Conservation (phyloP, 2,329 filamentous ascomycete species). For the Trichophyton simii region DNA sequence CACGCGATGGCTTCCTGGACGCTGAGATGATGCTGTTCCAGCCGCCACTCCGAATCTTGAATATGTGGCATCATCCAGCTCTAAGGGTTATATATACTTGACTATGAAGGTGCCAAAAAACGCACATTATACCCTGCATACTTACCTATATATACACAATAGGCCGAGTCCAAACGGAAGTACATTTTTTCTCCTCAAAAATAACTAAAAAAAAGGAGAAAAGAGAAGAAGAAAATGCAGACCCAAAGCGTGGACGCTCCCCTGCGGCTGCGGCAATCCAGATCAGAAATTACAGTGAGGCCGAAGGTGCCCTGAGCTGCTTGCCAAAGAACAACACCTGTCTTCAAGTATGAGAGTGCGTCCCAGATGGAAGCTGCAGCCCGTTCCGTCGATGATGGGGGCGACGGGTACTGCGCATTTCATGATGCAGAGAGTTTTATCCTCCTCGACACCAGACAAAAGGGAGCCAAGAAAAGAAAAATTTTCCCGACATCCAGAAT, state of each 20-base stretch:
- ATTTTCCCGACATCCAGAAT: not conserved
- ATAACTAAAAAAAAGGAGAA: not conserved
- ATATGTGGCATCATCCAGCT: too few species aligned
- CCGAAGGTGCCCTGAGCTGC: not conserved
- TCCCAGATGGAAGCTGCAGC: slow-evolving; percentile 3
- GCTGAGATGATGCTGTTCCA: too few species aligned
- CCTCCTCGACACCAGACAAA: not conserved
- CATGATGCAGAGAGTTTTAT: not conserved
- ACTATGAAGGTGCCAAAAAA: not conserved
- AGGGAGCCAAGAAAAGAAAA: not conserved
- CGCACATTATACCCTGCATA: too few species aligned
- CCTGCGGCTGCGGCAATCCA: not conserved
- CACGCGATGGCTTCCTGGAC: too few species aligned
- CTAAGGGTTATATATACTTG: not conserved
- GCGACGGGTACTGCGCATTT: slow-evolving; percentile 4
- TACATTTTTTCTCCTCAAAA: not conserved
- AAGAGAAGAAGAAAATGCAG: not conserved
- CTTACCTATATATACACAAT: too few species aligned
- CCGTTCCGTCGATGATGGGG: slow-evolving; percentile 2
- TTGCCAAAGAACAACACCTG: not conserved
- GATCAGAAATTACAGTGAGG: not conserved
- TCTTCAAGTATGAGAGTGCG: slow-evolving; percentile 6
- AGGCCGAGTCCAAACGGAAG: not conserved
- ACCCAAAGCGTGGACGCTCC: not conserved
- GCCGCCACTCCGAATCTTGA: too few species aligned